phyloP scores from a whole-genome alignment of 2,329 filamentous ascomycete species.

The Ceratocystis huliohia region DNA sequence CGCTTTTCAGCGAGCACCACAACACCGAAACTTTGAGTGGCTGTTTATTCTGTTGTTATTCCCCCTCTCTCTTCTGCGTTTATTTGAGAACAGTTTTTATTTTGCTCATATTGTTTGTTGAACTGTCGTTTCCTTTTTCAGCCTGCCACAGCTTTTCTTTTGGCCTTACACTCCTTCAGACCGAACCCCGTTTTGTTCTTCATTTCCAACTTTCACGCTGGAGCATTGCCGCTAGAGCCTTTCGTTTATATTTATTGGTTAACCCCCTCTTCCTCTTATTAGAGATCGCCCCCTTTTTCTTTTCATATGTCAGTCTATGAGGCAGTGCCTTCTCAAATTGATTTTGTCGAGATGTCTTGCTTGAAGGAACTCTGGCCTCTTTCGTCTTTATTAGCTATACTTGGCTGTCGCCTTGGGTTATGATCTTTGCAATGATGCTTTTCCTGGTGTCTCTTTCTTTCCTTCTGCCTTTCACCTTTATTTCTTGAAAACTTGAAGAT shows the following conservation, averaged over 20 bases:
- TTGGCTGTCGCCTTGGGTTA: not conserved
- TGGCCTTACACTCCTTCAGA: not conserved
- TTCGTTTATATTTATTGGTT: not conserved
- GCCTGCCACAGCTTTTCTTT: not conserved
- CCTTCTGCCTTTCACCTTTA: not conserved
- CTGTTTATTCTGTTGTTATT: not conserved
- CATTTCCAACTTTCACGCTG: not conserved
- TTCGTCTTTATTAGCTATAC: not conserved
- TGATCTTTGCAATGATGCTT: slow-evolving; percentile 8
- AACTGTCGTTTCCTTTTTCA: not conserved
- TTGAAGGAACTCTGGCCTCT: not conserved
- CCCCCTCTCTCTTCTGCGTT: not conserved
- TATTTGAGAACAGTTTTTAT: not conserved
- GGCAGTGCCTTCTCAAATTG: not conserved
- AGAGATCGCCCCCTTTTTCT: not conserved
- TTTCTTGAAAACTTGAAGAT: not conserved
- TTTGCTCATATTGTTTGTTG: not conserved
- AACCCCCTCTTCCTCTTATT: not conserved
- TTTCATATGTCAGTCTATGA: not conserved
- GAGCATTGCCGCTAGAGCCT: not conserved
- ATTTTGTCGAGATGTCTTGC: not conserved
- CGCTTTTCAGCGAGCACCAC: slow-evolving; percentile 10
- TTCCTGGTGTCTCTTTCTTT: slow-evolving; percentile 11
- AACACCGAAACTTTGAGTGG: not conserved
- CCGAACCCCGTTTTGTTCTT: not conserved